Conservation (phyloP, 176 grass and related monocot genomes). For the Triticum turgidum region DNA sequence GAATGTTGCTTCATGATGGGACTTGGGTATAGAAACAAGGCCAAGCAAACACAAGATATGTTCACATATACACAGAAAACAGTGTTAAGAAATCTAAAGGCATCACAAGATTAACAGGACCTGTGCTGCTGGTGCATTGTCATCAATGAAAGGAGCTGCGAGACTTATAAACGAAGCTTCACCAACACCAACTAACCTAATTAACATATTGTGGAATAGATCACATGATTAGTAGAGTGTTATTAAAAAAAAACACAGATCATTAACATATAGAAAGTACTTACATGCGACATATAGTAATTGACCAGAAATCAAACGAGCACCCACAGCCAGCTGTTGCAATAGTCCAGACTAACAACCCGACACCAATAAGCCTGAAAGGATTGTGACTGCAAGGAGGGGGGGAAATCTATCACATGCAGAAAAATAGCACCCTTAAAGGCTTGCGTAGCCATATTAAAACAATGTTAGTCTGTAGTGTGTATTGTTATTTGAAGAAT, state of each 20-base stretch:
- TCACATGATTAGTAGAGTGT: slow-evolving; percentile 9
- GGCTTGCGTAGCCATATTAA: background rate
- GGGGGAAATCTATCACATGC: background rate
- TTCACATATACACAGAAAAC: slow-evolving; percentile 1
- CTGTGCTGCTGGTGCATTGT: slow-evolving; percentile 88
- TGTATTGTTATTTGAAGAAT: slow-evolving; percentile 3
- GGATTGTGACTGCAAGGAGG: slow-evolving; percentile 77
- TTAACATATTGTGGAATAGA: slow-evolving; percentile 24
- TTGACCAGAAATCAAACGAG: slow-evolving; percentile 97
- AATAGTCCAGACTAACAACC: slow-evolving; percentile 91
- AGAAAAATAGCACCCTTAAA: slow-evolving; percentile 8
- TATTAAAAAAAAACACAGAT: slow-evolving; percentile 17
- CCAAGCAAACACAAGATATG: slow-evolving; percentile 7
- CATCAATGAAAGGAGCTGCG: slow-evolving; percentile 96
- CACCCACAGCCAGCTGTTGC: slow-evolving; percentile 94
- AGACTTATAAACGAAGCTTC: slow-evolving; percentile 99
- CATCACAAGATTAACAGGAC: slow-evolving; percentile 38
- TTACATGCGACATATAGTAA: slow-evolving; percentile 96
- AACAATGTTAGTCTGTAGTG: background rate
- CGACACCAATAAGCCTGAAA: slow-evolving; percentile 96
- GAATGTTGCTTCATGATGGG: background rate
- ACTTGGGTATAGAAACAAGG: slow-evolving; percentile 8
- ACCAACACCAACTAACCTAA: slow-evolving; percentile 98
- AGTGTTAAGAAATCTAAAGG: slow-evolving; percentile 13
- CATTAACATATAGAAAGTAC: slow-evolving; percentile 17